Evolutionary conservation across 495 filamentous ascomycete species (phyloP), one percentile per base, ranked within the genome.

Genomic region (Hypomontagnella monticulosa): DNA sequence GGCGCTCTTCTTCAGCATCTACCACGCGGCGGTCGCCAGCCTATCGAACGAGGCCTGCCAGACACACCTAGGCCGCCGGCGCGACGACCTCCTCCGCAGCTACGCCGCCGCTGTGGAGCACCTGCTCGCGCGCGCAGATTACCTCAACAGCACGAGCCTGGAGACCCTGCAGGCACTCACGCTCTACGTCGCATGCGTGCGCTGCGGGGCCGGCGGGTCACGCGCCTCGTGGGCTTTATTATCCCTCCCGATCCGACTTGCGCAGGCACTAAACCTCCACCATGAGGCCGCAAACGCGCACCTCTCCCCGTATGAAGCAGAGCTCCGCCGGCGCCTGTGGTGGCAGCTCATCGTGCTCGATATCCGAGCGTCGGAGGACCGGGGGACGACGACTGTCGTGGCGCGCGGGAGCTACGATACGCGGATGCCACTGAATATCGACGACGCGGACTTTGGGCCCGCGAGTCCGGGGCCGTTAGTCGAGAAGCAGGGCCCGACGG

Each of bases 271-370:
- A 6, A 84, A 88, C 7, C 75, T 94, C 8, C 91, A 93, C 71
- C 81, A 87, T 3, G 91, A 93, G 62, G 86, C 85, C 1, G 76
- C 74, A 10, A 60, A 57, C 41, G 27, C 64, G 2, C 38, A 46
- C n/a, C 85, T 90, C 4, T 76, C 80, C 0, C 85, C 88, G 0
- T 91, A 89, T 55, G 88, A 92, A 44, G 85, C 84, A 0, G 91
- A 94, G 76, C 86, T 91, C 80, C 83, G 91, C 23, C 83, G 91
- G 40, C 82, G 91, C 3, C 71, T 93, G 0, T 94, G 91, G 91
- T 91, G 89, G 85, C 85, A 91, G 70, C 80, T 93, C 11, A 85
- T 84, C 69, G 75, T 91, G 18, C 74, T 93, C 18, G 91, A 94
- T 70, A 75, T 84, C n/a, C 83, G 89, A 6, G 84, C 89, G 0